These are phyloP conservation scores for Pythium biforme DNA, from an alignment of 352 stramenopile genomes.

Conservation along the genomic window DNA sequence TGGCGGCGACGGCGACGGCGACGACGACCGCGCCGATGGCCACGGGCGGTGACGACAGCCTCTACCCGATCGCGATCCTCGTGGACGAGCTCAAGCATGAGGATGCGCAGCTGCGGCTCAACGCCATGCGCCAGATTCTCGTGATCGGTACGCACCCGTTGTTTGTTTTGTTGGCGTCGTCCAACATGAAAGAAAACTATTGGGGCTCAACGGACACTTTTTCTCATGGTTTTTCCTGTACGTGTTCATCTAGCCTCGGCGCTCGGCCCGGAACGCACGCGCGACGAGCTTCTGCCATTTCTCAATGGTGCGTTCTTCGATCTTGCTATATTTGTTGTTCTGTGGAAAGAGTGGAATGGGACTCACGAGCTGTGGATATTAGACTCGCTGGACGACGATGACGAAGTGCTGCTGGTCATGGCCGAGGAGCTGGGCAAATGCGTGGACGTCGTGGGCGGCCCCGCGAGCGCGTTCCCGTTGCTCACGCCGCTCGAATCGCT, in stretches of 20 bases:
- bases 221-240: neutral
- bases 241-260: constrained; percentile 62
- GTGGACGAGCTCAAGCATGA: constrained; percentile 93
- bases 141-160: constrained; percentile 67
- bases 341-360: neutral
- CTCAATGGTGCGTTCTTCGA: constrained; percentile 76
- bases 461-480: constrained; percentile 84
- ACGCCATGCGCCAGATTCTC: constrained; percentile 89
- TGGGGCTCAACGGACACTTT: neutral
- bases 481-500: constrained; percentile 94
- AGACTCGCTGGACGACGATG: constrained; percentile 97
- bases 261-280: constrained; percentile 87
- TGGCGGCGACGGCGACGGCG: constrained; percentile 9
- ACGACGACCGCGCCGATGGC: neutral
- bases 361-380: constrained; percentile 1
- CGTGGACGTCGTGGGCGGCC: constrained; percentile 89
- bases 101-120: constrained; percentile 89
- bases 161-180: neutral
- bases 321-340: neutral
- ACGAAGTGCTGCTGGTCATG: constrained; percentile 96
- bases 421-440: constrained; percentile 92
- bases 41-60: constrained; percentile 51
- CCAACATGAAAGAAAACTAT: neutral
- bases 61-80: constrained; percentile 89
- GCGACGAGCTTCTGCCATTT: constrained; percentile 97